These are phyloP conservation scores for Yamadazyma kitorensis DNA, from an alignment of 805 yeast genomes.

Conservation along the genomic window DNA sequence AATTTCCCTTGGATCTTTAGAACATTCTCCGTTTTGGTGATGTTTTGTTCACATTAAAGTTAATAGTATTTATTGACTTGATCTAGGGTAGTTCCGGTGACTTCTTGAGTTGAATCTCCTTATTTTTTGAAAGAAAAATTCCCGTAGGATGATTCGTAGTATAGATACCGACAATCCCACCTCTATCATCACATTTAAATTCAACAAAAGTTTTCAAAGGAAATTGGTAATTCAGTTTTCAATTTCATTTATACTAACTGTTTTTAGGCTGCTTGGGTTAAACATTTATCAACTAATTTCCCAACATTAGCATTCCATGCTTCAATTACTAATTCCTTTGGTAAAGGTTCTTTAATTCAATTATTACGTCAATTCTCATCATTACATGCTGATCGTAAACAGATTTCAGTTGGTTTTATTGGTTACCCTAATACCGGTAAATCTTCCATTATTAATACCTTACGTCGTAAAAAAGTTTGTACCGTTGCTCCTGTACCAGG, in stretches of 20 bases:
- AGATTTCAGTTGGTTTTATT: conserved; percentile 93
- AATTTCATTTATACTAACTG: conserved; percentile 9
- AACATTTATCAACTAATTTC: conserved; percentile 82
- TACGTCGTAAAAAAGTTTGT: conserved; percentile 93
- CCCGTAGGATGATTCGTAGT: conserved; percentile 69
- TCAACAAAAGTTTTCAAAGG: too few relatives aligned
- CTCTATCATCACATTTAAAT: neutral
- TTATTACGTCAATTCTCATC: conserved; percentile 88
- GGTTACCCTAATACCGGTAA: conserved; percentile 99
- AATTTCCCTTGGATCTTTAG: conserved; percentile 39
- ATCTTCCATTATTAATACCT: conserved; percentile 90
- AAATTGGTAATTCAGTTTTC: too few relatives aligned
- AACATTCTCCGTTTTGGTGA: conserved; percentile 31
- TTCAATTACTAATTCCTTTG: conserved; percentile 94
- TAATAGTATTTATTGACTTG: conserved; percentile 34
- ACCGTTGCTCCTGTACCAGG: conserved; percentile 98
- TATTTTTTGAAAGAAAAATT: too few relatives aligned
- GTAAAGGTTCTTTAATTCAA: conserved; percentile 95
- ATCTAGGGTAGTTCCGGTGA: conserved; percentile 53
- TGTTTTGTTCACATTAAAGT: conserved; percentile 28
- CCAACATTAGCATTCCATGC: conserved; percentile 99
- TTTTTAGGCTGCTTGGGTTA: conserved; percentile 96
- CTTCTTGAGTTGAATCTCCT: conserved; percentile 78
- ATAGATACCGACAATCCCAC: conserved; percentile 68
- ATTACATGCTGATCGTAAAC: conserved; percentile 88